Evolutionary conservation across 148 eudicot species (phyloP).

Genomic region (Vaccinium vitisidaea): DNA sequence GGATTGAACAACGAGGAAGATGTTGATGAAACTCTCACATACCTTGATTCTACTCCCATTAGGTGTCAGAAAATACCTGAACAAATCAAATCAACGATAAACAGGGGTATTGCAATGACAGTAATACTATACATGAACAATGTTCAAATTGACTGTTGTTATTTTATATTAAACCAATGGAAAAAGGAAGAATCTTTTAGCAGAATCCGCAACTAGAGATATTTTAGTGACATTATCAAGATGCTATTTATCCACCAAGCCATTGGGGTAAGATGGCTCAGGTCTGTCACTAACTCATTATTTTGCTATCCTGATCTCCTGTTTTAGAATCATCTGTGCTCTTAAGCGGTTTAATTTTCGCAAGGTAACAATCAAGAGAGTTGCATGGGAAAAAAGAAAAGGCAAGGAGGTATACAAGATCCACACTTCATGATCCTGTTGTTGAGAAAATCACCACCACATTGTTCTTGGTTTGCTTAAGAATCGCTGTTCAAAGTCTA

Average conservation of each 20-base stretch:
- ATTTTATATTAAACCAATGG: neutral
- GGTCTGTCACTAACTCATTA: neutral
- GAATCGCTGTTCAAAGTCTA: no score
- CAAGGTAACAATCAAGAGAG: no score
- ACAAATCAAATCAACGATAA: neutral
- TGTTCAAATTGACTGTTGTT: neutral
- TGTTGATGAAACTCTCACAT: constrained; percentile 80
- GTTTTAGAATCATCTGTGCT: no score
- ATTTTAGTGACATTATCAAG: neutral
- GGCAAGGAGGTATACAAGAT: no score
- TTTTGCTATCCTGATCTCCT: no score
- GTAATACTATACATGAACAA: neutral
- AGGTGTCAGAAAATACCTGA: constrained; percentile 86
- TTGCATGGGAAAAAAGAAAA: no score
- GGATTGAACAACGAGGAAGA: constrained; percentile 72
- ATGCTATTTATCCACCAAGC: constrained; percentile 1
- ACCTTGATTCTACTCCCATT: constrained; percentile 88
- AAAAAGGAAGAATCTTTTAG: neutral
- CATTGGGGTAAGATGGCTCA: neutral
- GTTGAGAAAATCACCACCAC: no score
- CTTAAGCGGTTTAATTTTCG: no score
- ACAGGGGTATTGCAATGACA: constrained; percentile 1
- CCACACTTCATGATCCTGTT: no score
- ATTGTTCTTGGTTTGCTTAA: no score
- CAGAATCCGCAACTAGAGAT: neutral